phyloP scores from a whole-genome alignment of 2,329 filamentous ascomycete species.

The Phyllosticta citrichinensis region DNA sequence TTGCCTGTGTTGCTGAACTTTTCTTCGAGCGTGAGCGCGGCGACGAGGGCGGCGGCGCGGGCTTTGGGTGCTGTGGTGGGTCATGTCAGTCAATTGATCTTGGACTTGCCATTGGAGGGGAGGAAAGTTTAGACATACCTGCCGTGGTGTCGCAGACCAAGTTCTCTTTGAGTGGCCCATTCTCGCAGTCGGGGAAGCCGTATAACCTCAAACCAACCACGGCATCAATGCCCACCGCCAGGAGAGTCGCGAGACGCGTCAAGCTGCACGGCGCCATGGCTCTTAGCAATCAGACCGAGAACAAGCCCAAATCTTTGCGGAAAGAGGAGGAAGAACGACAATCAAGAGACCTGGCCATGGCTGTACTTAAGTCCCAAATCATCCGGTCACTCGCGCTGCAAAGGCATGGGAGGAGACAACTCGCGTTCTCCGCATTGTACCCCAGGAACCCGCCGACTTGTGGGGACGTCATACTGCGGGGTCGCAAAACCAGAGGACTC shows the following conservation, averaged over 20 bases:
- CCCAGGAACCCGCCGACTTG: not conserved
- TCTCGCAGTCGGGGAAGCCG: slow-evolving; percentile 41
- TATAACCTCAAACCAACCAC: not conserved
- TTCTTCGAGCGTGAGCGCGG: slow-evolving; percentile 42
- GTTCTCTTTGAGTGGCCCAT: slow-evolving; percentile 41
- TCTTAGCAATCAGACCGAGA: not conserved
- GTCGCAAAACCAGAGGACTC: not conserved
- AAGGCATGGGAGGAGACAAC: not conserved
- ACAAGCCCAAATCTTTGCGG: too few relatives aligned
- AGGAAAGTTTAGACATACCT: slow-evolving; percentile 12
- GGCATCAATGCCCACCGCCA: not conserved
- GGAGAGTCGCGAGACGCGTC: not conserved
- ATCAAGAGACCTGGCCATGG: not conserved
- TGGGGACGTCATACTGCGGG: not conserved
- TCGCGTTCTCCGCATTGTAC: not conserved
- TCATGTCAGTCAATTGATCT: not conserved
- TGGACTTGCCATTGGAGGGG: not conserved
- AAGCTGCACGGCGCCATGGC: not conserved
- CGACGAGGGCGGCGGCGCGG: slow-evolving; percentile 40
- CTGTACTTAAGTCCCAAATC: not conserved
- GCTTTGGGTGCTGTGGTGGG: slow-evolving; percentile 18
- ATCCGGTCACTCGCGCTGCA: not conserved
- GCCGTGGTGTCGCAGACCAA: slow-evolving; percentile 41
- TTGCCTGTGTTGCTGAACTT: slow-evolving; percentile 41
- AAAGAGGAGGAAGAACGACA: not conserved